A percentile compares a stretch with the other conserved stretches of the same genome.
Conservation (phyloP, 768 basidiomycete species). For the Suillus occidentalis region DNA sequence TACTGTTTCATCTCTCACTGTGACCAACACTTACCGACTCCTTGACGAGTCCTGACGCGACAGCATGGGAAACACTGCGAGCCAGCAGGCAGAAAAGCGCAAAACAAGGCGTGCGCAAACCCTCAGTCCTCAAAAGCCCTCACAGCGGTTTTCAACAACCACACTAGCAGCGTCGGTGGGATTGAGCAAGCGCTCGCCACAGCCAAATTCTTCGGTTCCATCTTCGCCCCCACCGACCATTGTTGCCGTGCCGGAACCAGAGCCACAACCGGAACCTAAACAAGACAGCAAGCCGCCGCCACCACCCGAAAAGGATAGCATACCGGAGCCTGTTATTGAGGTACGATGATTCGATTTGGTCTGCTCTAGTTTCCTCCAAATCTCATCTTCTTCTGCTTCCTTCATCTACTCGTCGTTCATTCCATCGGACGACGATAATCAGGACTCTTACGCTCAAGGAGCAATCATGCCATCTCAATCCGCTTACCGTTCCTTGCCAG, state of each 20-base stretch:
- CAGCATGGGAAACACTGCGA: constrained; percentile 29
- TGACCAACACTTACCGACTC: constrained; percentile 1
- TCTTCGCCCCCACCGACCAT: constrained; percentile 10
- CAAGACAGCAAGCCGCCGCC: constrained; percentile 8
- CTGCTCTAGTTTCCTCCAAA: constrained; percentile 7
- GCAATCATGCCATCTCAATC: constrained; percentile 31
- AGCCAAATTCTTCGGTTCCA: constrained; percentile 17
- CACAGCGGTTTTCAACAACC: constrained; percentile 21
- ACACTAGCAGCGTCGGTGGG: constrained; percentile 14
- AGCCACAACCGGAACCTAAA: constrained; percentile 19
- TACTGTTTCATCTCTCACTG: constrained; percentile 1
- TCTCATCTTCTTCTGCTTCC: not conserved
- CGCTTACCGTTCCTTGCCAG: constrained; percentile 47
- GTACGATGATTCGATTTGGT: constrained; percentile 14
- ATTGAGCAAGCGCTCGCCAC: constrained; percentile 31
- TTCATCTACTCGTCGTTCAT: constrained; percentile 7
- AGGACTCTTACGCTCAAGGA: constrained; percentile 18
- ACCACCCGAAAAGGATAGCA: constrained; percentile 19
- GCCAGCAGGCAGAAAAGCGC: constrained; percentile 24
- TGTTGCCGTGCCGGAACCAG: constrained; percentile 11
- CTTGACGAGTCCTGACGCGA: not conserved
- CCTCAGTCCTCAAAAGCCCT: constrained; percentile 24
- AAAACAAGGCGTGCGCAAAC: constrained; percentile 26
- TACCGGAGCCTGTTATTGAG: constrained; percentile 27
- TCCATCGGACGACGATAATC: constrained; percentile 8